Conservation (phyloP, 1,284 basidiomycete species). For the Melampsora medusae region DNA sequence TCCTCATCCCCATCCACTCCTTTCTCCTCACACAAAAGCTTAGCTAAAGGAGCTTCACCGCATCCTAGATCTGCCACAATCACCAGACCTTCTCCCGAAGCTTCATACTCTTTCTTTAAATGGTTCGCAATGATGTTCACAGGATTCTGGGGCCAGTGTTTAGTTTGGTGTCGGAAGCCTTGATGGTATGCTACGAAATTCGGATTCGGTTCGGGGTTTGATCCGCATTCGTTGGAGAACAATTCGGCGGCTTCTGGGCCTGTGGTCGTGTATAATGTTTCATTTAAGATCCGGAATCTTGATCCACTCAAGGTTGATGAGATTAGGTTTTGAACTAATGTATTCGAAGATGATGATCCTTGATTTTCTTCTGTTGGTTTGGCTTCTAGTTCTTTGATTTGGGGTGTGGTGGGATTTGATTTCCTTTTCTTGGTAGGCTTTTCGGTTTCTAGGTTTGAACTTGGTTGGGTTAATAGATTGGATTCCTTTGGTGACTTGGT, state of each 20-base stretch:
- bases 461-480: not conserved
- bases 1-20: constrained; percentile 59
- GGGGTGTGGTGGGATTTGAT: not conserved
- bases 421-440: not conserved
- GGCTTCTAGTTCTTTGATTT: not conserved
- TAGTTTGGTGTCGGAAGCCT: constrained; percentile 53
- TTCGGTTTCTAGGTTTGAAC: not conserved
- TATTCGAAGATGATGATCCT: constrained; percentile 16
- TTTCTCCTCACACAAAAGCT: constrained; percentile 58
- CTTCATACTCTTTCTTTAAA: constrained; percentile 33
- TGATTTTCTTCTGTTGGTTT: not conserved
- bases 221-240: constrained; percentile 49
- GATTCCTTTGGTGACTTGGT: not conserved
- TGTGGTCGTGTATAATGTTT: constrained; percentile 52
- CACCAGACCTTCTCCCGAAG: constrained; percentile 58
- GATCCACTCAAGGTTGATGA: constrained; percentile 51
- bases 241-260: constrained; percentile 49
- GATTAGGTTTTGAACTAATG: constrained; percentile 19
- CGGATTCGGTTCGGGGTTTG: constrained; percentile 23
- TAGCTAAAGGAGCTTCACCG: constrained; percentile 86
- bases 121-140: constrained; percentile 50
- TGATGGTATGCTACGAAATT: constrained; percentile 52
- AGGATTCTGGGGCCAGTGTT: constrained; percentile 54
- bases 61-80: constrained; percentile 91
- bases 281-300: constrained; percentile 55